Evolutionary conservation across 2,329 filamentous ascomycete genomes (phyloP).

Genomic region (Aspergillus niger): DNA sequence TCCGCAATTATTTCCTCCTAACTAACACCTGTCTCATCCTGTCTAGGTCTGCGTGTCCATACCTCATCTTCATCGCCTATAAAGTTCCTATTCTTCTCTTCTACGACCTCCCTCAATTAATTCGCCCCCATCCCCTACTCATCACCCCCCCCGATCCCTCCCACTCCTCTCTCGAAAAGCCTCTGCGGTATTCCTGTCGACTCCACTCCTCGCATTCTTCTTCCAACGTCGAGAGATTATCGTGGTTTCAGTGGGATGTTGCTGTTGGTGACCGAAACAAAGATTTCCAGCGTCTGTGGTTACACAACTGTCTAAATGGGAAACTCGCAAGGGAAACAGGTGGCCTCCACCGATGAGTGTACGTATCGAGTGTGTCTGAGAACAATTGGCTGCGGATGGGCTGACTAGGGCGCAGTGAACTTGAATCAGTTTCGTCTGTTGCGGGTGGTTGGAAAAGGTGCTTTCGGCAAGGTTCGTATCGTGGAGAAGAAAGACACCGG

Average conservation of each 20-base stretch:
- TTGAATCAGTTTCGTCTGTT: conserved; percentile 96
- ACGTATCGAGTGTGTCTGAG: conserved; percentile 38
- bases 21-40: conserved; percentile 16
- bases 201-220: neutral
- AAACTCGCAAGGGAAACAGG: conserved; percentile 91
- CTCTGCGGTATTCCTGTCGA: neutral
- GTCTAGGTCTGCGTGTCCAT: conserved; percentile 19
- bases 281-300: conserved; percentile 21
- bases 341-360: conserved; percentile 93
- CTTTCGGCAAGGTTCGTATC: conserved; percentile 97
- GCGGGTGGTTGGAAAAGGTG: conserved; percentile 93
- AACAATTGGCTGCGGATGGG: conserved; percentile 7
- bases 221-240: neutral
- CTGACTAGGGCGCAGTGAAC: conserved; percentile 65
- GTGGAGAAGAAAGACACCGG: conserved; percentile 96
- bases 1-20: conserved; percentile 13
- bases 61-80: conserved; percentile 12
- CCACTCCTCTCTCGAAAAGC: neutral
- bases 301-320: conserved; percentile 64
- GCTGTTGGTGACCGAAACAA: conserved; percentile 28
- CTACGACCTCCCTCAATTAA: conserved; percentile 6
- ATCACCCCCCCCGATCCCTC: neutral
- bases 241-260: conserved; percentile 21
- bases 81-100: conserved; percentile 4
- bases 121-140: neutral